Conservation (phyloP, 2,329 filamentous ascomycete species). For the Fusarium phyllophilum region DNA sequence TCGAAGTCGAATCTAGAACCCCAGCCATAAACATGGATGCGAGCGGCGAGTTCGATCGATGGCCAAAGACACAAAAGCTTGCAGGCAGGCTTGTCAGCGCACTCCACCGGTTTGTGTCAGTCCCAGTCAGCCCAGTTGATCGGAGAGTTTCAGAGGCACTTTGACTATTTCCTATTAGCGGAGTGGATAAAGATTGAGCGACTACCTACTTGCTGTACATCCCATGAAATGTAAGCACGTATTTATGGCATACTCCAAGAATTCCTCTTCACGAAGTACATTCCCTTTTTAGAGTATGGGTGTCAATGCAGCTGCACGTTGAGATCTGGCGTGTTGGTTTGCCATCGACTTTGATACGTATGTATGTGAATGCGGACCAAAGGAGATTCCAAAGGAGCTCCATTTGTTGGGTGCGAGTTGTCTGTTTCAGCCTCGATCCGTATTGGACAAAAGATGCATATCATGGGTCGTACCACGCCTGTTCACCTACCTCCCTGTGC, state of each 20-base stretch:
- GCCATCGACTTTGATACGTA: conserved; percentile 14
- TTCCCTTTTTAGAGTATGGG: conserved; percentile 25
- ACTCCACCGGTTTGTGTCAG: conserved; percentile 28
- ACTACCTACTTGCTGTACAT: not conserved
- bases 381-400: not conserved
- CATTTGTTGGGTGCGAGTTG: conserved; percentile 4
- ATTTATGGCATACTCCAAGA: not conserved
- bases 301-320: conserved; percentile 29
- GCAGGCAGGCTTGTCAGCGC: not conserved
- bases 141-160: conserved; percentile 13
- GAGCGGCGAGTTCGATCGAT: not conserved
- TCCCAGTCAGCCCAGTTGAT: not conserved
- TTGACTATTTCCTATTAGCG: not conserved
- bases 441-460: not conserved
- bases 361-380: not conserved
- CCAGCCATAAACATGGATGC: conserved; percentile 13
- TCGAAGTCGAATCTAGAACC: conserved; percentile 12
- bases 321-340: conserved; percentile 19
- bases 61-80: not conserved
- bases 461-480: not conserved
- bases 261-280: conserved; percentile 21
- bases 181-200: conserved; percentile 7
- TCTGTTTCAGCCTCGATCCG: conserved; percentile 9
- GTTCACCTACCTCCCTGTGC: not conserved
- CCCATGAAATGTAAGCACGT: not conserved